A percentile compares a stretch with the other conserved stretches of the same genome.
Evolutionary conservation across 2,329 filamentous ascomycete genomes (phyloP).

Genomic region (Xylariaceae sp.): DNA sequence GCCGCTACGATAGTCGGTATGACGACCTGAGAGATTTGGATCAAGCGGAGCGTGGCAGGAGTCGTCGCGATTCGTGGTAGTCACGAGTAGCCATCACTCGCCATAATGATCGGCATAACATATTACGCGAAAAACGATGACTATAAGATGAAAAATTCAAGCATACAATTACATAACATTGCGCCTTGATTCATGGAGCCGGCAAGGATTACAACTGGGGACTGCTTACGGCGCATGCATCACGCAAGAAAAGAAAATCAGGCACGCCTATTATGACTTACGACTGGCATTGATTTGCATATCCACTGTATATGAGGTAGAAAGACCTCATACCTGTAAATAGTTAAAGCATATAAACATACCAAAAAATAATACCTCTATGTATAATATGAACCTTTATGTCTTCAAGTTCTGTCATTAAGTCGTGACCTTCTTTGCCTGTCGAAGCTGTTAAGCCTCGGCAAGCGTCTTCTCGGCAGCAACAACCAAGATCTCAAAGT

Average conservation of each 20-base stretch:
- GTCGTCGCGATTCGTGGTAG: conserved; percentile 38
- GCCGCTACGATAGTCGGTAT: conserved; percentile 27
- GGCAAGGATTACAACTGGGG: neutral
- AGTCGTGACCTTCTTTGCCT: neutral
- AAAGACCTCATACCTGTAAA: neutral
- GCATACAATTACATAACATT: too few relatives aligned
- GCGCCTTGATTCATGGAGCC: neutral
- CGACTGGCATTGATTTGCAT: conserved; percentile 7
- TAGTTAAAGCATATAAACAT: neutral
- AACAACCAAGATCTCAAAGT: conserved; percentile 76
- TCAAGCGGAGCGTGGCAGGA: conserved; percentile 25
- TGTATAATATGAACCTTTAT: neutral
- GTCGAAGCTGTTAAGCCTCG: conserved; percentile 24
- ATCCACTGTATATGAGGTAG: neutral
- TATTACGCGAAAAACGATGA: conserved; percentile 15
- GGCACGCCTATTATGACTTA: neutral
- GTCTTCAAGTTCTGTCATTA: conserved; percentile 8
- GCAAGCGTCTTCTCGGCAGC: conserved; percentile 63
- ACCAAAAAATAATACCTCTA: conserved; percentile 5
- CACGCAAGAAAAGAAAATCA: neutral
- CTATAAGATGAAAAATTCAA: too few relatives aligned
- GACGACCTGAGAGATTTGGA: conserved; percentile 21
- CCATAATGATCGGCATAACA: too few relatives aligned
- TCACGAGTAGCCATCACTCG: too few relatives aligned
- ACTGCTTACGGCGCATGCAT: neutral